phyloP scores from a whole-genome alignment of 805 yeast species.

The Nakazawaea ernobii region DNA sequence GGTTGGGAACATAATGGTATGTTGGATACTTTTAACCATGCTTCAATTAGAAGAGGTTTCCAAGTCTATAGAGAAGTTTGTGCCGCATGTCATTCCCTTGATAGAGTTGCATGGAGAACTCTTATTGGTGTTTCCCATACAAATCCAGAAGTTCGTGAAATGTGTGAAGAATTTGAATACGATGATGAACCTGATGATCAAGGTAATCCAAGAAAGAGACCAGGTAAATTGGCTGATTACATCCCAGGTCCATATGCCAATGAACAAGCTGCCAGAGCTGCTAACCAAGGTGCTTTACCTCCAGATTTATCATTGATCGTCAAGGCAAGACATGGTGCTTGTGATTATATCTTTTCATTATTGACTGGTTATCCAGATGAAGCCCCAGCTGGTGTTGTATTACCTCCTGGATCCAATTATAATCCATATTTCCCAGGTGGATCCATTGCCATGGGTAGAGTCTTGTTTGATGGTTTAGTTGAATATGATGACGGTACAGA shows the following conservation, averaged over 20 bases:
- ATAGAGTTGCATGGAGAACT: constrained; percentile 97
- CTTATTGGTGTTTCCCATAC: constrained; percentile 96
- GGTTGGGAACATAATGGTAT: constrained; percentile 94
- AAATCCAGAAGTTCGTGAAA: constrained; percentile 79
- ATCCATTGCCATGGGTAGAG: constrained; percentile 98
- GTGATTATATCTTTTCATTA: constrained; percentile 90
- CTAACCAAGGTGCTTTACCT: constrained; percentile 98
- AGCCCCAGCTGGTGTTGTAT: constrained; percentile 92
- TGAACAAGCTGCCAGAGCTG: constrained; percentile 99
- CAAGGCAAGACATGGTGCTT: constrained; percentile 98
- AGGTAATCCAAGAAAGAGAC: constrained; percentile 96
- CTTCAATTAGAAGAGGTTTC: constrained; percentile 96
- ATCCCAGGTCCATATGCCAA: constrained; percentile 94
- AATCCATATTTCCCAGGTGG: constrained; percentile 99
- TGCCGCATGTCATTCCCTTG: constrained; percentile 97
- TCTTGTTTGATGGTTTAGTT: constrained; percentile 92
- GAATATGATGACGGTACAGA: constrained; percentile 99
- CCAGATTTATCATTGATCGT: constrained; percentile 96
- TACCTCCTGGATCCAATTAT: constrained; percentile 94
- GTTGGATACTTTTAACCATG: constrained; percentile 88
- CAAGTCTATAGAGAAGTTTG: constrained; percentile 98
- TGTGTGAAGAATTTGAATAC: constrained; percentile 96
- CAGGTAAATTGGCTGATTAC: constrained; percentile 95
- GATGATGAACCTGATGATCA: constrained; percentile 95
- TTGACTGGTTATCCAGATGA: constrained; percentile 99